phyloP scores from a whole-genome alignment of 352 stramenopile species.

The Phytophthora idaei region DNA sequence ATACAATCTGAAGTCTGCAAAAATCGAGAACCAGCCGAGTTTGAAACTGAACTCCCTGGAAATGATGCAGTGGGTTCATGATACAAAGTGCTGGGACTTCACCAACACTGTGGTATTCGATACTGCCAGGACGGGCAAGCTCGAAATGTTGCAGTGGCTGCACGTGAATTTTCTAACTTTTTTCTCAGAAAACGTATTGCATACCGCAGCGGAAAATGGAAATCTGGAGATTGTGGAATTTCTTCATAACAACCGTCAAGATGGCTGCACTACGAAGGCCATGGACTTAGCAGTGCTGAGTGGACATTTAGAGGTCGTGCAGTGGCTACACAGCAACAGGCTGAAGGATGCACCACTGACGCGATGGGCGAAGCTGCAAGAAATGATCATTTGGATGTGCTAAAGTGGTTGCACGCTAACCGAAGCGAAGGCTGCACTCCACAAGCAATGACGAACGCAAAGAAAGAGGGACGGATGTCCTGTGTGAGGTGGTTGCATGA shows the following conservation, averaged over 20 bases:
- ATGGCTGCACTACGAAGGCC: constrained; percentile 1
- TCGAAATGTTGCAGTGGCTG: neutral
- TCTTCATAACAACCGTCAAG: constrained; percentile 9
- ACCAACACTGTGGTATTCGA: neutral
- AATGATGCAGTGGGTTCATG: neutral
- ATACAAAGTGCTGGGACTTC: neutral
- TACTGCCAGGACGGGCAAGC: neutral
- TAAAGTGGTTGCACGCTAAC: constrained; percentile 16
- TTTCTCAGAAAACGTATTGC: neutral
- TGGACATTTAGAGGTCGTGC: constrained; percentile 13
- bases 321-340: constrained; percentile 18
- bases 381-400: constrained; percentile 1
- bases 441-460: constrained; percentile 1
- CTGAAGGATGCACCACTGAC: neutral
- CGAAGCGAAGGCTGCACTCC: constrained; percentile 10
- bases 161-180: neutral
- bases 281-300: constrained; percentile 8
- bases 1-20: neutral
- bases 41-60: neutral
- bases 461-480: neutral
- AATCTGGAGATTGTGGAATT: constrained; percentile 6
- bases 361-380: neutral
- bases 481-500: constrained; percentile 19
- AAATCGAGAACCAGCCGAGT: neutral
- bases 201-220: neutral